Percentiles rank a stretch among this genome's conserved stretches.
phyloP scores from a whole-genome alignment of 2,329 filamentous ascomycete species.

The Pyricularia grisea region DNA sequence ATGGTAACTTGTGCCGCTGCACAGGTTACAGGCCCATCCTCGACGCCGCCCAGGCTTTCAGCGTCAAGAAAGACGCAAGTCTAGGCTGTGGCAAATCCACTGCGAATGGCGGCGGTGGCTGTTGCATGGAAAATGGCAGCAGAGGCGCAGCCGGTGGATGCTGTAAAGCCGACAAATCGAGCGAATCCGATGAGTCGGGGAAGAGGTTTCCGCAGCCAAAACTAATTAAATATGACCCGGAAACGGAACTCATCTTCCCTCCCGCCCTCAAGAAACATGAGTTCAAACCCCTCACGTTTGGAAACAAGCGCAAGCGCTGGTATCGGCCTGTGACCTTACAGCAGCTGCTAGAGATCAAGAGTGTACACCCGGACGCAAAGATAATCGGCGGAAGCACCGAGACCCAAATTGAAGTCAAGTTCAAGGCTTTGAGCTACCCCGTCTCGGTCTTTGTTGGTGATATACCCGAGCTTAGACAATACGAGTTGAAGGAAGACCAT shows the following conservation, averaged over 20 bases:
- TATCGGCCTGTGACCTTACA: conserved; percentile 79
- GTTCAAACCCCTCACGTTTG: conserved; percentile 74
- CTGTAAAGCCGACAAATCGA: conserved; percentile 43
- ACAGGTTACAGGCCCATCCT: conserved; percentile 92
- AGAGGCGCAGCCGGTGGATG: conserved; percentile 58
- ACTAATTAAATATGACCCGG: conserved; percentile 89
- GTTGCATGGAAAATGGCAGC: conserved; percentile 60
- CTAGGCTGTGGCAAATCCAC: conserved; percentile 39
- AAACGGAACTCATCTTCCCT: conserved; percentile 93
- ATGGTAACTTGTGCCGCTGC: conserved; percentile 91
- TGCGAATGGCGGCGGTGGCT: conserved; percentile 44
- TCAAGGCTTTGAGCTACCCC: conserved; percentile 87
- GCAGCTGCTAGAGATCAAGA: conserved; percentile 88
- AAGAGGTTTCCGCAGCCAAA: conserved; percentile 75
- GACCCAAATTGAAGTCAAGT: conserved; percentile 97
- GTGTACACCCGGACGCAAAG: conserved; percentile 74
- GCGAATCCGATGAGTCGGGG: conserved; percentile 43
- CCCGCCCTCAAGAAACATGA: conserved; percentile 75
- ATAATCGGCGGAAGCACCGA: conserved; percentile 94
- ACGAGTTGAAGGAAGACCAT: conserved; percentile 66
- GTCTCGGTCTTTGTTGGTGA: conserved; percentile 90
- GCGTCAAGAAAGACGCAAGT: conserved; percentile 31
- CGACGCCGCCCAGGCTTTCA: conserved; percentile 89
- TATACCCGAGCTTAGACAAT: conserved; percentile 80
- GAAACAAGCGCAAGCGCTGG: conserved; percentile 93